These are phyloP conservation scores for Monosporascus sp. DNA, from an alignment of 2,329 filamentous ascomycete species.

Conservation along the genomic window DNA sequence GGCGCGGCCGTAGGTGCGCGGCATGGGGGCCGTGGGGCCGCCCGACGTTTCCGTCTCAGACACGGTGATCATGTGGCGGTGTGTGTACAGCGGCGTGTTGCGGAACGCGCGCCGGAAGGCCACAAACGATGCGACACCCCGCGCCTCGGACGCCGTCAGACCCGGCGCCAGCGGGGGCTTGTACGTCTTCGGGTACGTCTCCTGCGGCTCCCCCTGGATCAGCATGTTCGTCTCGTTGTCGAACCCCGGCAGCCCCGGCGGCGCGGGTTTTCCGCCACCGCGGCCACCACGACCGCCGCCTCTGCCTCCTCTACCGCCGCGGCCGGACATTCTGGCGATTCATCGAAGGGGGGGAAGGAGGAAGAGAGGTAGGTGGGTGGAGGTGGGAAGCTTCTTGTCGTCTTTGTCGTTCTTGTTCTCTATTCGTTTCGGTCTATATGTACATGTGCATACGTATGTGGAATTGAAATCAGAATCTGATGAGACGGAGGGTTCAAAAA, in stretches of 20 bases:
- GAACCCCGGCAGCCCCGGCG: constrained; percentile 41
- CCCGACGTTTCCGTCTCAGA: constrained; percentile 2
- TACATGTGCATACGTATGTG: background rate
- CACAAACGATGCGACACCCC: constrained; percentile 46
- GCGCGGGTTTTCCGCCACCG: constrained; percentile 35
- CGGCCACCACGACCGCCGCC: constrained; percentile 43
- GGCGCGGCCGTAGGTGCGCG: constrained; percentile 48
- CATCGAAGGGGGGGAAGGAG: background rate
- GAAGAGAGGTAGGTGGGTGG: background rate
- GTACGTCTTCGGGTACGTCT: constrained; percentile 50
- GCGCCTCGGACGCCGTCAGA: constrained; percentile 39
- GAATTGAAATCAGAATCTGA: background rate
- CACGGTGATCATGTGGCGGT: constrained; percentile 35
- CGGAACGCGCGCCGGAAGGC: constrained; percentile 53
- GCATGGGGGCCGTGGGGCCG: constrained; percentile 31
- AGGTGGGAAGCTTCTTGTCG: background rate
- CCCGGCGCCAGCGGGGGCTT: constrained; percentile 40
- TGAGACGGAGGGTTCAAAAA: background rate
- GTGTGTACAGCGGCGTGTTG: constrained; percentile 51
- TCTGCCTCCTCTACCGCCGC: constrained; percentile 43
- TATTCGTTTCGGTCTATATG: too few species aligned
- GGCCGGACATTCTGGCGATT: constrained; percentile 42
- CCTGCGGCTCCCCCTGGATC: constrained; percentile 49
- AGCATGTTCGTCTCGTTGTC: constrained; percentile 45
- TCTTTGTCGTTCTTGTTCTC: background rate